These are phyloP conservation scores for Rhizopogon salebrosus DNA, from an alignment of 768 basidiomycete genomes.

Conservation along the genomic window DNA sequence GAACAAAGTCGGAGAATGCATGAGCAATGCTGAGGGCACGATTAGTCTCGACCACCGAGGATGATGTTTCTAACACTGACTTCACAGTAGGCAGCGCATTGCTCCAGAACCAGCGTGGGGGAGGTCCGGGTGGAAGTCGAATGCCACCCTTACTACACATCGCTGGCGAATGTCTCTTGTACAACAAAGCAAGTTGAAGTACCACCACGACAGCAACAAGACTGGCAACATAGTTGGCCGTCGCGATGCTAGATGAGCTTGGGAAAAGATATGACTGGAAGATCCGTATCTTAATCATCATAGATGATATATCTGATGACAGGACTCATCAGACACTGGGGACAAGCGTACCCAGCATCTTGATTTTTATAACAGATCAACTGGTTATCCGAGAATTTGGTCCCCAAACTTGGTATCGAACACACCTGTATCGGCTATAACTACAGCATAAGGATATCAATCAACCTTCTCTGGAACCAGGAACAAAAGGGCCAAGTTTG, in stretches of 20 bases:
- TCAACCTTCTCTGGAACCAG: too few relatives aligned
- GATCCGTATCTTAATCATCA: slow-evolving; percentile 22
- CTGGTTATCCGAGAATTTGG: too few relatives aligned
- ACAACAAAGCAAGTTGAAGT: background rate
- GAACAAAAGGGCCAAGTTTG: too few relatives aligned
- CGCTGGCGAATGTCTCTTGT: background rate
- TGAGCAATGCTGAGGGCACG: slow-evolving; percentile 1
- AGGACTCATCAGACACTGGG: too few relatives aligned
- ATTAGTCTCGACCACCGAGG: background rate
- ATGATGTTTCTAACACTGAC: background rate
- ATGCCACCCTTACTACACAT: background rate
- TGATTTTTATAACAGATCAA: too few relatives aligned
- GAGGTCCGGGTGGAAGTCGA: slow-evolving; percentile 16
- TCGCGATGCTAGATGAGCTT: slow-evolving; percentile 26
- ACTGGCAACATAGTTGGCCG: slow-evolving; percentile 40
- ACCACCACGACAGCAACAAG: slow-evolving; percentile 33
- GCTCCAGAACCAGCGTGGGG: slow-evolving; percentile 13
- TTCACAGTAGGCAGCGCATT: slow-evolving; percentile 6
- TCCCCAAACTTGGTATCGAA: too few relatives aligned
- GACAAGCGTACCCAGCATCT: too few relatives aligned
- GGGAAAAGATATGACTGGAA: slow-evolving; percentile 29
- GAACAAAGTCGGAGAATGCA: slow-evolving; percentile 43
- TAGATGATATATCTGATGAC: background rate
- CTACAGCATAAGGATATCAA: too few relatives aligned
- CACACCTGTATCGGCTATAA: too few relatives aligned